A percentile compares a stretch with the other conserved stretches of the same genome.
Evolutionary conservation across 139 green algal genomes (phyloP).

Genomic region (Bryopsis sp.): DNA sequence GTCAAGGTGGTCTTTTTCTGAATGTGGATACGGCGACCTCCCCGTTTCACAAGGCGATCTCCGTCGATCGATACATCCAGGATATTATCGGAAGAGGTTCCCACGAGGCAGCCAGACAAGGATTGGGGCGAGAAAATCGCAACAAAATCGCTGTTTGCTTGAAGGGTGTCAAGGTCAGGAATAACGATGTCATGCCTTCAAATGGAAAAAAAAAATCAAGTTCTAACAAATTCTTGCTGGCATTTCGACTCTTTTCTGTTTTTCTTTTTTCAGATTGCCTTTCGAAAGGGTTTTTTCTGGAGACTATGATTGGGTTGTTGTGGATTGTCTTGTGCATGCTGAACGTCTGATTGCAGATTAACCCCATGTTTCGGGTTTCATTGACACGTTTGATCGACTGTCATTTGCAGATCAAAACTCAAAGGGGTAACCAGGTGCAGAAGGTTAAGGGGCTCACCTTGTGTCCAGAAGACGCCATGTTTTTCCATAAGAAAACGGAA

Average conservation of each 20-base stretch:
- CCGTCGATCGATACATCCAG: slow-evolving; percentile 9
- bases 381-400: too few species aligned
- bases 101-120: neutral
- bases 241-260: too few species aligned
- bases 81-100: slow-evolving; percentile 1
- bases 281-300: too few species aligned
- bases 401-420: neutral
- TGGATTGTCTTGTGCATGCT: too few species aligned
- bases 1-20: slow-evolving; percentile 16
- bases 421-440: neutral
- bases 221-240: too few species aligned
- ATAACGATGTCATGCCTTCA: neutral
- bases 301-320: too few species aligned
- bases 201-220: too few species aligned
- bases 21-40: slow-evolving; percentile 14
- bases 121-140: neutral
- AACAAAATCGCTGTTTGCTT: neutral
- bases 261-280: too few species aligned
- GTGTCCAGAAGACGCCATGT: neutral
- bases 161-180: neutral
- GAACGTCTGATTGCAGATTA: too few species aligned
- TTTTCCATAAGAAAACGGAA: neutral
- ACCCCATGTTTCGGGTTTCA: too few species aligned
- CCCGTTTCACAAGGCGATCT: slow-evolving; percentile 10
- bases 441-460: neutral